Evolutionary conservation across 352 stramenopile species (phyloP).

Genomic region (Albugo laibachii): DNA sequence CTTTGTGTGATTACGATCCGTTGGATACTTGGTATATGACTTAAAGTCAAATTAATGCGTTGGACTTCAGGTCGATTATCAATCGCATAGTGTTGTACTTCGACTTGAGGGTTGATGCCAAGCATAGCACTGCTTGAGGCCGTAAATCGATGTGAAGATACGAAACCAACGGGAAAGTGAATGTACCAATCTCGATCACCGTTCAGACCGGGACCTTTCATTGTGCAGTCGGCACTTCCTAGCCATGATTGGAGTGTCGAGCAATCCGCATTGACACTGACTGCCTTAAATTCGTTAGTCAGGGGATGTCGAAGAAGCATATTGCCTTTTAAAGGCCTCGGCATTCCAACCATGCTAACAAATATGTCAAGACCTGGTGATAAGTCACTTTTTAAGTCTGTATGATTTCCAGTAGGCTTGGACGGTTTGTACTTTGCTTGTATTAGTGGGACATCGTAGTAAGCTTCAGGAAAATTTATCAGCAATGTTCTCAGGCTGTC

Average conservation of each 20-base stretch:
- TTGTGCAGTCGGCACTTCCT: constrained; percentile 8
- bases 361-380: constrained; percentile 10
- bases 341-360: constrained; percentile 3
- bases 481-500: constrained; percentile 3
- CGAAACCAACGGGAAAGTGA: constrained; percentile 4
- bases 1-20: constrained; percentile 2
- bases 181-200: constrained; percentile 14
- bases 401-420: constrained; percentile 6
- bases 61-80: constrained; percentile 9
- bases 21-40: constrained; percentile 11
- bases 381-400: constrained; percentile 11
- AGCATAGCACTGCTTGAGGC: constrained; percentile 7
- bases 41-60: constrained; percentile 7
- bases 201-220: constrained; percentile 12
- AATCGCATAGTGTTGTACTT: background rate
- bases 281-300: constrained; percentile 3
- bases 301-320: constrained; percentile 11
- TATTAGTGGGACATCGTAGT: constrained; percentile 10
- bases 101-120: constrained; percentile 3
- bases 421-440: constrained; percentile 1
- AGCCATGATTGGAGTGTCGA: constrained; percentile 5
- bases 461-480: constrained; percentile 12
- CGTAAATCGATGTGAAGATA: constrained; percentile 1
- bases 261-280: constrained; percentile 5
- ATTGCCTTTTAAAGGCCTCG: constrained; percentile 4